Conservation (phyloP, 2,329 filamentous ascomycete species). For the Achaetomium macrosporum region DNA sequence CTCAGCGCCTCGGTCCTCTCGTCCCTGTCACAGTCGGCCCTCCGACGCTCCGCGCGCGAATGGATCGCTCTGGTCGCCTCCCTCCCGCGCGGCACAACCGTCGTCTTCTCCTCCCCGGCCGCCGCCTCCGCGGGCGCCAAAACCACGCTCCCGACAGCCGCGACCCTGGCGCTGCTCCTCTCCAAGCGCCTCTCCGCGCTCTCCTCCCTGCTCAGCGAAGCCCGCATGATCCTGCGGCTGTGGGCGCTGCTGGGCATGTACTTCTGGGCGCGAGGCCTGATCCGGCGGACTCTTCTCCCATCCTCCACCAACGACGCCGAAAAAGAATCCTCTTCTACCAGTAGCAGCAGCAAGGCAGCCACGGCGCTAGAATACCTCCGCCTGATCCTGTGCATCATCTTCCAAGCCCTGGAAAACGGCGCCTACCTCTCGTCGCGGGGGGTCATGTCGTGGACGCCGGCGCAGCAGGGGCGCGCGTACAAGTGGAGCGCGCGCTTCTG, state of each 20-base stretch:
- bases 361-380: conserved; percentile 58
- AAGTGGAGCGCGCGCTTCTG: conserved; percentile 74
- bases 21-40: conserved; percentile 49
- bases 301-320: conserved; percentile 21
- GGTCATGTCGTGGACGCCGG: conserved; percentile 54
- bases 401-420: conserved; percentile 77
- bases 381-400: conserved; percentile 60
- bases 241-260: conserved; percentile 74
- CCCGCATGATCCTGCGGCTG: conserved; percentile 66
- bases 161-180: conserved; percentile 43
- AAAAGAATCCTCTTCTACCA: conserved; percentile 27
- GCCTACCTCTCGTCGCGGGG: conserved; percentile 71
- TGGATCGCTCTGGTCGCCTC: conserved; percentile 48
- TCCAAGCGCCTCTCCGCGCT: conserved; percentile 54
- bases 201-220: conserved; percentile 61
- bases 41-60: conserved; percentile 46
- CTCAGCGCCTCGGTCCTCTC: conserved; percentile 47
- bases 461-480: conserved; percentile 56
- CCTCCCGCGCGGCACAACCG: conserved; percentile 45
- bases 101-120: conserved; percentile 36
- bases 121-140: conserved; percentile 23
- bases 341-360: conserved; percentile 36
- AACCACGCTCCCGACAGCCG: conserved; percentile 26
- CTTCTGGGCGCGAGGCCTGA: conserved; percentile 54
- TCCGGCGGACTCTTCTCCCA: conserved; percentile 31